These are phyloP conservation scores for Nicotiana undulata DNA, from an alignment of 257 asterid genomes.

Conservation along the genomic window DNA sequence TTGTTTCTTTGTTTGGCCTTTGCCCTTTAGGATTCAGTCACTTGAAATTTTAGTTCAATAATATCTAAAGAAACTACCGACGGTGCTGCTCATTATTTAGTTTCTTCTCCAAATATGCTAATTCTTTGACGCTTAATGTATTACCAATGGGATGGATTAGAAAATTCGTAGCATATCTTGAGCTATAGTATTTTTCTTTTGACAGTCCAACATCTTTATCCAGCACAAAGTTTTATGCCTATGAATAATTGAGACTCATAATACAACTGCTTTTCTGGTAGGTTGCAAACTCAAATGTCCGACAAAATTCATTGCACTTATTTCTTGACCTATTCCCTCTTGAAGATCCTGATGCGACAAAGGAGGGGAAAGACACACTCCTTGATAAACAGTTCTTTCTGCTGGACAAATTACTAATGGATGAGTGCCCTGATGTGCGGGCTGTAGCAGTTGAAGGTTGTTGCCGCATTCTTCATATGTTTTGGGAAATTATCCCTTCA, in stretches of 20 bases:
- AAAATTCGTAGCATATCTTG: neutral
- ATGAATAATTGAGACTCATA: neutral
- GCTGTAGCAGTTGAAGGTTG: constrained; percentile 95
- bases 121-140: neutral
- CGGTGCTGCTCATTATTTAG: neutral
- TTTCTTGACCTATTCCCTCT: constrained; percentile 85
- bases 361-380: constrained; percentile 71
- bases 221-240: neutral
- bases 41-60: neutral
- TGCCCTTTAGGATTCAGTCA: neutral
- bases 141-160: neutral
- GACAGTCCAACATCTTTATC: neutral
- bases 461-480: constrained; percentile 76
- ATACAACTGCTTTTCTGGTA: constrained; percentile 21
- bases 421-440: constrained; percentile 85
- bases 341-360: constrained; percentile 88
- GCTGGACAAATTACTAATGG: constrained; percentile 72
- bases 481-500: constrained; percentile 96
- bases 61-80: neutral
- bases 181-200: neutral
- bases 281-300: constrained; percentile 95
- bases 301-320: constrained; percentile 82
- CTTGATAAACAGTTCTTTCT: constrained; percentile 78
- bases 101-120: neutral
- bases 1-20: neutral